Evolutionary conservation across 768 basidiomycete species (phyloP).

Genomic region (Phaffia tasmanica): DNA sequence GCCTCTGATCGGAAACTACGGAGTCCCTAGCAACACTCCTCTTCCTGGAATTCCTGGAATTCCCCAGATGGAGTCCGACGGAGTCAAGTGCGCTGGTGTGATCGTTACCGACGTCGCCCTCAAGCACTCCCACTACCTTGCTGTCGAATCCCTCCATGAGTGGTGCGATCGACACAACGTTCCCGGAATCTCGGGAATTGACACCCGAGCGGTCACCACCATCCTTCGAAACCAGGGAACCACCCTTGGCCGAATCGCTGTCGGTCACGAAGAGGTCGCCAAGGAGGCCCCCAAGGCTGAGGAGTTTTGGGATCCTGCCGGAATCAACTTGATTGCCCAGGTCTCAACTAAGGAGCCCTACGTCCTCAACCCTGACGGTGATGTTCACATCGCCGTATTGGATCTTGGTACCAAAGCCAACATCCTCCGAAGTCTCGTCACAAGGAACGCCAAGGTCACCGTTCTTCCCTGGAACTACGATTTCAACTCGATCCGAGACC

Average conservation of each 20-base stretch:
- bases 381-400: constrained; percentile 84
- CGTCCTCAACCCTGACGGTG: constrained; percentile 71
- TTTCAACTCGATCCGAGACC: constrained; percentile 80
- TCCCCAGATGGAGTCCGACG: constrained; percentile 66
- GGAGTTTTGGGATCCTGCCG: constrained; percentile 77
- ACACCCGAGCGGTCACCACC: constrained; percentile 89
- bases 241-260: constrained; percentile 78
- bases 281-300: constrained; percentile 53
- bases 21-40: constrained; percentile 67
- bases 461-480: constrained; percentile 97
- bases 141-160: constrained; percentile 78
- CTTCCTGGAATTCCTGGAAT: constrained; percentile 51
- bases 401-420: constrained; percentile 98
- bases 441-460: constrained; percentile 81
- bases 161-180: constrained; percentile 87
- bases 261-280: constrained; percentile 58
- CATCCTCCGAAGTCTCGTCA: constrained; percentile 82
- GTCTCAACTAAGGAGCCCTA: constrained; percentile 77
- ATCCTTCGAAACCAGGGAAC: constrained; percentile 94
- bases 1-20: constrained; percentile 97
- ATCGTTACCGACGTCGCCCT: constrained; percentile 92
- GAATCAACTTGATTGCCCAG: constrained; percentile 87
- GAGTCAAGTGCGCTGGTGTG: constrained; percentile 82
- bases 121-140: constrained; percentile 85
- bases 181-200: constrained; percentile 91